Base-by-base conservation (phyloP, 768 basidiomycete species). In the Clathrus columnatus region DNA sequence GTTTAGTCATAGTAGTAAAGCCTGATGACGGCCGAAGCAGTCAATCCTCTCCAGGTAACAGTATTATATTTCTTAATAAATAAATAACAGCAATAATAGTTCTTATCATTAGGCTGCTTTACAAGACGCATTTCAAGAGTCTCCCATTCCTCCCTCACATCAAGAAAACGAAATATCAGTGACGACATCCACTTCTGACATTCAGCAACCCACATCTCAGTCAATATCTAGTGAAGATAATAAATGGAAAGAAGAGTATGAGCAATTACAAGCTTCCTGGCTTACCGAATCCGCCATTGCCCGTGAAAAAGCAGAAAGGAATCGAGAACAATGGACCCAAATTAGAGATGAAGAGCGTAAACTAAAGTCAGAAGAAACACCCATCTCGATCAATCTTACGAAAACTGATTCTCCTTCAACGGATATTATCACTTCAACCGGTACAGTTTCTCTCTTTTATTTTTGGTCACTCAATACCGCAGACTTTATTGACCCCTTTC, bases 241-340 rank as follows among this genome's bases (percentile, higher is more conserved):
- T 21, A 59, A 70, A 7, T 87, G 85, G 84, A 83, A 84, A 62
- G 69, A 69, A 16, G 76, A 82, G 62, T 87, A 90, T 64, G 83
- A 90, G 50, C 70, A 78, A 0, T 83, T 87, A 43, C 72, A 87
- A 10, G 73, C 76, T 50, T 69, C 74, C 54, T 92, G 89, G 90
- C 83, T 83, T 41, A 78, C 78, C 21, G 79, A 82, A 62, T 84
- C 83, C 36, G 83, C 87, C 27, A 79, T 79, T 57, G 83, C 82
- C 44, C 83, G 87, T 50, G 73, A 80, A 64, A 88, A 84, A 65
- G 85, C 87, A 7, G 88, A 89, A 71, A 76, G 74, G 58, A 80
- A 83, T 67, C 84, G 88, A 8, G 76, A 75, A 43, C 74, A 75
- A 59, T 91, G 86, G 87, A 87, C 87, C 65, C 71, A 72, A 16